phyloP scores from a whole-genome alignment of 2,329 filamentous ascomycete species.

The Phaeophleospora eucalypticola region DNA sequence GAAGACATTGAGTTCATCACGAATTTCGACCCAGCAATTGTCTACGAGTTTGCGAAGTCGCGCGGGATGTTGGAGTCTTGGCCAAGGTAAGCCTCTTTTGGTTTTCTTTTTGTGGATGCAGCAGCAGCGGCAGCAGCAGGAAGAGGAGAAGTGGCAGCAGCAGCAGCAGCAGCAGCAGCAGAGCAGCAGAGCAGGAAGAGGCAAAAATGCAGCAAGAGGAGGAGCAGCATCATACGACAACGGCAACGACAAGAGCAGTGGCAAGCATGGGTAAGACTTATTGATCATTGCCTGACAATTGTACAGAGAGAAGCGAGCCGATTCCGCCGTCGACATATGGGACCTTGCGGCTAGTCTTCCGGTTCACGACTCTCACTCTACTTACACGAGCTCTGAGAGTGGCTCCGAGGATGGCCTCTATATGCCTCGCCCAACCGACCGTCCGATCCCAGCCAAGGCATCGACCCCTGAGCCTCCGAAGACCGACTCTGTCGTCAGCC shows the following conservation, averaged over 20 bases:
- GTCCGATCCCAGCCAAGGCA: neutral
- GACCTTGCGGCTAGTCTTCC: conserved; percentile 4
- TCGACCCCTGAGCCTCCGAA: neutral
- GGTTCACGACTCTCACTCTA: neutral
- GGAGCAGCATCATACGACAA: too few relatives aligned
- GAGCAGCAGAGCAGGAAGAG: too few relatives aligned
- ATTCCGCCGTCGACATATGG: conserved; percentile 2
- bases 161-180: too few relatives aligned
- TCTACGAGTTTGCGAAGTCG: conserved; percentile 31
- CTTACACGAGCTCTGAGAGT: neutral
- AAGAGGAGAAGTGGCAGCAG: too few relatives aligned
- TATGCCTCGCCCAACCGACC: neutral
- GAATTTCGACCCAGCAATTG: conserved; percentile 39
- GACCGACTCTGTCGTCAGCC: neutral
- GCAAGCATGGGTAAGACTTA: too few relatives aligned
- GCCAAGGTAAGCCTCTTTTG: too few relatives aligned
- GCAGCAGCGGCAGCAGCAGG: too few relatives aligned
- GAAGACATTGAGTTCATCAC: conserved; percentile 45
- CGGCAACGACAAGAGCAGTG: too few relatives aligned
- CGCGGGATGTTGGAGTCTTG: conserved; percentile 1
- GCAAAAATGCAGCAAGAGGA: too few relatives aligned
- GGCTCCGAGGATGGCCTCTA: neutral
- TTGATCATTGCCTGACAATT: neutral
- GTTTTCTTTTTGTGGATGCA: too few relatives aligned
- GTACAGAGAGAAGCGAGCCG: neutral